Conservation (phyloP, 306 rosid species). For the Quercus aquifolioides region DNA sequence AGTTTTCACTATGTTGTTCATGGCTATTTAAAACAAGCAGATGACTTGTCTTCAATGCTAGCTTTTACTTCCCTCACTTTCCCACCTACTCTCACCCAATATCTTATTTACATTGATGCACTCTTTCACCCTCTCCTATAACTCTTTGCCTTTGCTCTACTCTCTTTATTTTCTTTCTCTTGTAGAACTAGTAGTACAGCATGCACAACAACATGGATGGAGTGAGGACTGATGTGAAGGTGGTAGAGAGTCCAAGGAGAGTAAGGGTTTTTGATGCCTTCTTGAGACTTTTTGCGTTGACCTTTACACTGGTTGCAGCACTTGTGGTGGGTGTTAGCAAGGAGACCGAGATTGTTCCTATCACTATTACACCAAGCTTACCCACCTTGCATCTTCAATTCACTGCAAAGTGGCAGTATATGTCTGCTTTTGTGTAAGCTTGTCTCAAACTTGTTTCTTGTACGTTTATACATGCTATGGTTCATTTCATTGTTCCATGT, state of each 20-base stretch:
- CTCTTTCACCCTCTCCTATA: background rate
- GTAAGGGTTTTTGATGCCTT: conserved; percentile 23
- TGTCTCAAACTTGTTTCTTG: background rate
- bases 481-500: background rate
- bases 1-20: background rate
- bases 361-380: conserved; percentile 7
- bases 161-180: background rate
- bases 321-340: conserved; percentile 42
- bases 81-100: background rate
- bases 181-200: background rate
- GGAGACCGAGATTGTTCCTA: conserved; percentile 35
- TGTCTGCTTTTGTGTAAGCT: conserved; percentile 61
- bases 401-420: conserved; percentile 65
- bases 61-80: background rate
- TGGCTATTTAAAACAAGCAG: background rate
- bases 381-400: conserved; percentile 41
- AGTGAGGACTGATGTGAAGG: conserved; percentile 34
- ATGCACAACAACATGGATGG: conserved; percentile 20
- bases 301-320: conserved; percentile 41
- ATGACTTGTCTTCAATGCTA: background rate
- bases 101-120: background rate
- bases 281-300: conserved; percentile 30
- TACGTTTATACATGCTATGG: too few relatives aligned
- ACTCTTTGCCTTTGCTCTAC: background rate
- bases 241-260: conserved; percentile 15